Percentiles rank a stretch among this genome's conserved stretches.
Conservation (phyloP, 768 basidiomycete genomes). For the Hebeloma cylindrosporum region DNA sequence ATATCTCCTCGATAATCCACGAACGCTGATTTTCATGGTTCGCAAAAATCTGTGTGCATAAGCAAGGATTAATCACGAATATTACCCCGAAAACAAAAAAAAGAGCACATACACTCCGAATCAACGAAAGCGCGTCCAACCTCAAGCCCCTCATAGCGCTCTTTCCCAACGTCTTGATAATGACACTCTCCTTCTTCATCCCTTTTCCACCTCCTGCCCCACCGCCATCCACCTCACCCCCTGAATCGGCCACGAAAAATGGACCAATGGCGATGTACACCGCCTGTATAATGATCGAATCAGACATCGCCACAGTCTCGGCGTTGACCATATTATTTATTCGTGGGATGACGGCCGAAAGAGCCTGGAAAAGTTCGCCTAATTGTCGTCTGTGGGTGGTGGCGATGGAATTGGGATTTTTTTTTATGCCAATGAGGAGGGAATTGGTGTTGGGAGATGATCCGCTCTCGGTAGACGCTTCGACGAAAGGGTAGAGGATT, state of each 20-base stretch:
- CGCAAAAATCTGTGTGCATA: conserved; percentile 71
- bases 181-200: conserved; percentile 57
- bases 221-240: conserved; percentile 48
- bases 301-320: conserved; percentile 79
- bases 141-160: conserved; percentile 81
- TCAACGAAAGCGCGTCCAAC: conserved; percentile 77
- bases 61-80: conserved; percentile 1
- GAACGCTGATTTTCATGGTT: conserved; percentile 87
- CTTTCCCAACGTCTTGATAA: conserved; percentile 68
- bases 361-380: conserved; percentile 69
- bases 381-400: conserved; percentile 46
- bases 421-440: conserved; percentile 52
- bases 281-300: conserved; percentile 86
- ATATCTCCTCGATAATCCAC: conserved; percentile 98
- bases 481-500: conserved; percentile 85
- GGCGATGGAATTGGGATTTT: conserved; percentile 36
- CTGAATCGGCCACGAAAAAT: conserved; percentile 82
- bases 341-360: conserved; percentile 70
- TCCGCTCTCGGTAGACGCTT: conserved; percentile 51
- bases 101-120: conserved; percentile 69
- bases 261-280: conserved; percentile 94
- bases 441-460: conserved; percentile 41
- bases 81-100: not conserved
- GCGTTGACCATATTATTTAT: conserved; percentile 74
- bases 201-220: no score